Base-by-base conservation (phyloP, 345 rosid genomes). In the Citrus inodora region DNA sequence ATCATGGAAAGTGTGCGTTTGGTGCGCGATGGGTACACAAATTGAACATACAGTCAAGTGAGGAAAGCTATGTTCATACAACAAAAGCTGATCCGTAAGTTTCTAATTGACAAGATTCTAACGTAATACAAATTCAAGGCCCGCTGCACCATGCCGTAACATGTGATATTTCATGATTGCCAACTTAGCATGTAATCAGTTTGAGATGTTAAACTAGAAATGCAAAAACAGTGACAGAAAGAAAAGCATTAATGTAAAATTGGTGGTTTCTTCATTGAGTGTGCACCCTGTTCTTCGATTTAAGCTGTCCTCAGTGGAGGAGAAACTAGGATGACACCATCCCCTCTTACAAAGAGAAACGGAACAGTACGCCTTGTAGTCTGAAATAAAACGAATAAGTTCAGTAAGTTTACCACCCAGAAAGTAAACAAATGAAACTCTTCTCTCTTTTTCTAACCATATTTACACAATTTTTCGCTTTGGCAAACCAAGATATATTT, bases 311-410 rank as follows among this genome's bases (percentile, higher is more conserved):
- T 91, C 55, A 93, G 80, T 17, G 99, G 99, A 74, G 98, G 99
- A 64, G 99, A 93, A 75, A 97, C 99, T 88, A 97, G 88, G 77
- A 97, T 97, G 80, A 97, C 98, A 75, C 99, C 98, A 74, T 97
- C 99, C 58, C 99, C 99, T 85, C 99, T 88, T 60, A 97, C 99
- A 84, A 97, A 97, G 24, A 97, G 98, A 81, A 88, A 97, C 11
- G 94, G 96, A 58, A 97, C 89, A 0, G 82, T 94, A 22, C 98
- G 95, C 86, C 82, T 93, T 21, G 97, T 93, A 46, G 95, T 87
- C 98, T 97, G 96, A 82, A 86, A 84, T 25, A 62, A 9, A 82
- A 62, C 8, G 79, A 64, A 55, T 4, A 37, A 46, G 19, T 7
- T 30, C 61, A 24, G 27, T 32, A 53, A 58, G 70, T 66, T 68